A percentile compares a stretch with the other conserved stretches of the same genome.
Evolutionary conservation across 78 protist genomes (phyloP).

Genomic region (Dictyostelium intermedium): DNA sequence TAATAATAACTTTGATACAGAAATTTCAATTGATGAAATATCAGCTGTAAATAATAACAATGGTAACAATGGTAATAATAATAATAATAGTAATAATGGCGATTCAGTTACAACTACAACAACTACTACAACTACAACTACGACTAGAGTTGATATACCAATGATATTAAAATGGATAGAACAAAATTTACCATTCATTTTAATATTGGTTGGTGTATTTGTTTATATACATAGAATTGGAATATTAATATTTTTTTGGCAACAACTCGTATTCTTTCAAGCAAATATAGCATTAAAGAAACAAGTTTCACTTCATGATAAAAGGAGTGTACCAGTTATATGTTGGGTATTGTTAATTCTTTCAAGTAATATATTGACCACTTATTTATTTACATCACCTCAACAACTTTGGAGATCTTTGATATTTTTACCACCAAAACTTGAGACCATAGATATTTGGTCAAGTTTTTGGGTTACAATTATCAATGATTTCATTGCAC

Average conservation of each 20-base stretch:
- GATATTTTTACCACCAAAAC: constrained; percentile 1
- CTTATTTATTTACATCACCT: constrained; percentile 14
- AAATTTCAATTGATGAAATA: not conserved
- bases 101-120: constrained; percentile 19
- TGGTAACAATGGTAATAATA: not conserved
- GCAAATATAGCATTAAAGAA: constrained; percentile 22
- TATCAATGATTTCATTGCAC: constrained; percentile 48
- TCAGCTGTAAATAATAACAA: not conserved
- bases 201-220: constrained; percentile 35
- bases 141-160: constrained; percentile 58
- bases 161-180: constrained; percentile 59
- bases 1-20: not conserved
- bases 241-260: constrained; percentile 54
- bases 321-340: not conserved
- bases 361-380: constrained; percentile 15
- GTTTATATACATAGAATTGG: constrained; percentile 51
- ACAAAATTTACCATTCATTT: constrained; percentile 50
- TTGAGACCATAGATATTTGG: constrained; percentile 20
- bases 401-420: constrained; percentile 40
- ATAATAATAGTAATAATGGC: not conserved
- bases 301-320: constrained; percentile 42
- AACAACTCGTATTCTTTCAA: constrained; percentile 42
- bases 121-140: constrained; percentile 8
- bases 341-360: constrained; percentile 26
- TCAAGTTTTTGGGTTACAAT: constrained; percentile 38